Conservation (phyloP, 441 rosid genomes). For the Euphorbia schlechtendalii region DNA sequence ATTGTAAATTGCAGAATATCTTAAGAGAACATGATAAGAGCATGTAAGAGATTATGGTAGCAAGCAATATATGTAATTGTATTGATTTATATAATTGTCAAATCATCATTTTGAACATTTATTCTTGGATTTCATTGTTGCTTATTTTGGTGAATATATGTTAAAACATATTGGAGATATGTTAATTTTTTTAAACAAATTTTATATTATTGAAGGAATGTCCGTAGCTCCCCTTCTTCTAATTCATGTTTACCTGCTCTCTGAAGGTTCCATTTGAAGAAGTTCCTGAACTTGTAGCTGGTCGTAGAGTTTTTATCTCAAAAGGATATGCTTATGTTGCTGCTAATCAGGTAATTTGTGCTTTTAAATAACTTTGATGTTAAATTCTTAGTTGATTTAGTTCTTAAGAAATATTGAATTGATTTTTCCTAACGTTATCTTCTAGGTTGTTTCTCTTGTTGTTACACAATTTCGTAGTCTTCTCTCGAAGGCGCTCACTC, state of each 20-base stretch:
- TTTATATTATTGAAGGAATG: constrained; percentile 3
- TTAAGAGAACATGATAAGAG: background rate
- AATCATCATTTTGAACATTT: constrained; percentile 4
- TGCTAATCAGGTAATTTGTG: constrained; percentile 18
- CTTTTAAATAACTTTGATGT: background rate
- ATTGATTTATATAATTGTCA: constrained; percentile 5
- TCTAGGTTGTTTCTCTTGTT: constrained; percentile 43
- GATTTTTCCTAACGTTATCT: background rate
- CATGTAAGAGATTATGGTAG: background rate
- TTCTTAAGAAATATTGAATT: background rate
- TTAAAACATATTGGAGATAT: background rate
- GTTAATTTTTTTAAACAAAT: background rate
- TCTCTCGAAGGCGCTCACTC: constrained; percentile 70
- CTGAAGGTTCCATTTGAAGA: constrained; percentile 95
- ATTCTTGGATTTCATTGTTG: background rate
- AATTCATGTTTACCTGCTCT: constrained; percentile 4
- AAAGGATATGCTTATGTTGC: constrained; percentile 78
- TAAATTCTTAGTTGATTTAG: background rate
- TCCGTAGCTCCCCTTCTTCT: constrained; percentile 3
- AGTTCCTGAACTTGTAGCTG: constrained; percentile 91
- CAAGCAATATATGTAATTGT: background rate
- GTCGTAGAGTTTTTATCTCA: constrained; percentile 59
- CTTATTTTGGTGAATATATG: background rate
- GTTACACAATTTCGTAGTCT: constrained; percentile 72
- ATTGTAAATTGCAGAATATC: background rate